Conservation (phyloP, 2,329 filamentous ascomycete genomes). For the Calonectria montana region DNA sequence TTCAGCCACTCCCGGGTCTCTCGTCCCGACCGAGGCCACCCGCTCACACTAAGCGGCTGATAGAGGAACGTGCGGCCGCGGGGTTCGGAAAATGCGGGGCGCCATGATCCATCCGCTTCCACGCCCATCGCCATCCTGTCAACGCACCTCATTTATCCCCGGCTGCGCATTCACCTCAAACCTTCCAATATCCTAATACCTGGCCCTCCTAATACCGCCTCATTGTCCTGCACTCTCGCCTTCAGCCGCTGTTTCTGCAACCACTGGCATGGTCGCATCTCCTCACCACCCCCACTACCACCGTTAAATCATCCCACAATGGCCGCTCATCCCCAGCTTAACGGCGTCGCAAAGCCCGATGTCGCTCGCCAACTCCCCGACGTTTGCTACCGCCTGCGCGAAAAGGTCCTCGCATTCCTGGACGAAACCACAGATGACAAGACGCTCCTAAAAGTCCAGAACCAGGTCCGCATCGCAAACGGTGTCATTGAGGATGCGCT, state of each 20-base stretch:
- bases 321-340: conserved; percentile 3
- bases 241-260: neutral
- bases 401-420: conserved; percentile 74
- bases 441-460: conserved; percentile 73
- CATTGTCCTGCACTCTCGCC: neutral
- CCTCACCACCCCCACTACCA: neutral
- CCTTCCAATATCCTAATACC: neutral
- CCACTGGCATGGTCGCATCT: neutral
- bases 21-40: neutral
- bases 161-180: neutral
- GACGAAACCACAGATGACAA: conserved; percentile 66
- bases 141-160: neutral
- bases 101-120: conserved; percentile 18
- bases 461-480: conserved; percentile 79
- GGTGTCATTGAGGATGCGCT: conserved; percentile 81
- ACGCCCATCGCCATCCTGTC: conserved; percentile 8
- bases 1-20: neutral
- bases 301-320: conserved; percentile 12
- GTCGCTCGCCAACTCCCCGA: conserved; percentile 46
- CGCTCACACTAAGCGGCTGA: neutral
- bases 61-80: neutral
- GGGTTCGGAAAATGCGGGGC: conserved; percentile 23
- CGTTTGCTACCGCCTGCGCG: conserved; percentile 65
- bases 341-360: conserved; percentile 24
- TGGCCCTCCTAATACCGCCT: no score